phyloP scores from a whole-genome alignment of 768 basidiomycete genomes.

The Phaeotremella skinneri region DNA sequence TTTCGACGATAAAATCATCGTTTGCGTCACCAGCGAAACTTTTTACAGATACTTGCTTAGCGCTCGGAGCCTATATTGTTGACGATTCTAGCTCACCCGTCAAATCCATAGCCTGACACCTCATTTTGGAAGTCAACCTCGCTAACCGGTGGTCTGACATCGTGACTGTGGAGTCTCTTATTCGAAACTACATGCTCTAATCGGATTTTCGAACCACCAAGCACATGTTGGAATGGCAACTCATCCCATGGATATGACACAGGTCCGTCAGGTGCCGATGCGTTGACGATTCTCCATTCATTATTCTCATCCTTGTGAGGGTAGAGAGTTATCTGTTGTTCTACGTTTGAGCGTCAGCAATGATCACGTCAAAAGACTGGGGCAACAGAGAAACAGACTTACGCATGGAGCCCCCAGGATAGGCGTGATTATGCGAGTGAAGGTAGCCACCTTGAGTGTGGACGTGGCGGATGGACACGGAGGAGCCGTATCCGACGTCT shows the following conservation, averaged over 20 bases:
- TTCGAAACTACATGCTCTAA: slow-evolving; percentile 75
- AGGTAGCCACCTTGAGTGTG: slow-evolving; percentile 99
- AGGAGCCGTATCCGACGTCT: slow-evolving; percentile 85
- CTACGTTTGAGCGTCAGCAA: slow-evolving; percentile 53
- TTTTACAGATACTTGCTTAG: not conserved
- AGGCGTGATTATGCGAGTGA: slow-evolving; percentile 87
- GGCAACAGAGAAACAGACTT: slow-evolving; percentile 45
- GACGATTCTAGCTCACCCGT: slow-evolving; percentile 55
- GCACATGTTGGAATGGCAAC: slow-evolving; percentile 64
- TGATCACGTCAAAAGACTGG: not conserved
- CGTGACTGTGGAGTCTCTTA: slow-evolving; percentile 91
- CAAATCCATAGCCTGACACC: slow-evolving; percentile 88
- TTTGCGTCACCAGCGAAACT: slow-evolving; percentile 80
- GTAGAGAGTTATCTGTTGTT: slow-evolving; percentile 99
- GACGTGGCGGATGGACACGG: slow-evolving; percentile 77
- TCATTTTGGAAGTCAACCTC: slow-evolving; percentile 99
- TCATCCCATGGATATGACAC: slow-evolving; percentile 58
- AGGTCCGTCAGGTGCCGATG: slow-evolving; percentile 56
- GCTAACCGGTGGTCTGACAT: slow-evolving; percentile 86
- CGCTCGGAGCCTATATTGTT: not conserved
- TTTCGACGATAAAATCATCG: slow-evolving; percentile 83
- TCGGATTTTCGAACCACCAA: slow-evolving; percentile 68
- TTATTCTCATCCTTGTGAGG: slow-evolving; percentile 98
- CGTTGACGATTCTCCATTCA: slow-evolving; percentile 80
- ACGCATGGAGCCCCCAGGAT: slow-evolving; percentile 90